Conservation (phyloP, 495 filamentous ascomycete species). For the Aspergillus funiculosus region DNA sequence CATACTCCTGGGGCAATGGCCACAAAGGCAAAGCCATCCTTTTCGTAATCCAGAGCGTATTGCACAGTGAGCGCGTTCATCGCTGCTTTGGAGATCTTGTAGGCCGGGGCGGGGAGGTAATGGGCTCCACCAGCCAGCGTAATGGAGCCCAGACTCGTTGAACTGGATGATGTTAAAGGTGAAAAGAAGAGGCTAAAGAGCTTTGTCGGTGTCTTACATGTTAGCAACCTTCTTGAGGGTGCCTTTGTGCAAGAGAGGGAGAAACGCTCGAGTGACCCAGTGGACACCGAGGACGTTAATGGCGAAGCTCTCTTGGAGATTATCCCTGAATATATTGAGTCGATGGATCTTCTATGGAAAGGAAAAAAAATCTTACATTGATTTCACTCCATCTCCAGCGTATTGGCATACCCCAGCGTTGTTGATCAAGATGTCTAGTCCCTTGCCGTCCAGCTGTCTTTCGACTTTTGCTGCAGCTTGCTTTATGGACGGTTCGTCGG, state of each 20-base stretch:
- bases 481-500: conserved; percentile 35
- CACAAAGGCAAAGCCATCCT: conserved; percentile 42
- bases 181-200: background rate
- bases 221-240: conserved; percentile 42
- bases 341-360: background rate
- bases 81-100: conserved; percentile 49
- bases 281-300: conserved; percentile 43
- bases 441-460: conserved; percentile 33
- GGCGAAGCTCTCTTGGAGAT: conserved; percentile 35
- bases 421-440: conserved; percentile 49
- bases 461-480: conserved; percentile 35
- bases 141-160: conserved; percentile 43
- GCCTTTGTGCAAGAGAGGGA: conserved; percentile 43
- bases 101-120: conserved; percentile 31
- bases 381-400: conserved; percentile 21
- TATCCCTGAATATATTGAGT: conserved; percentile 24
- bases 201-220: conserved; percentile 34
- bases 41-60: conserved; percentile 36
- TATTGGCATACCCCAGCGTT: conserved; percentile 38
- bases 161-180: conserved; percentile 9
- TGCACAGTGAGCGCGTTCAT: conserved; percentile 47
- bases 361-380: conserved; percentile 25
- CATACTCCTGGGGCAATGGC: conserved; percentile 44
- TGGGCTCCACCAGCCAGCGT: conserved; percentile 17
- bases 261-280: conserved; percentile 36